Evolutionary conservation across 352 stramenopile genomes (phyloP), one percentile per base, ranked within the genome.

Genomic region (Aphanomyces stellatus): DNA sequence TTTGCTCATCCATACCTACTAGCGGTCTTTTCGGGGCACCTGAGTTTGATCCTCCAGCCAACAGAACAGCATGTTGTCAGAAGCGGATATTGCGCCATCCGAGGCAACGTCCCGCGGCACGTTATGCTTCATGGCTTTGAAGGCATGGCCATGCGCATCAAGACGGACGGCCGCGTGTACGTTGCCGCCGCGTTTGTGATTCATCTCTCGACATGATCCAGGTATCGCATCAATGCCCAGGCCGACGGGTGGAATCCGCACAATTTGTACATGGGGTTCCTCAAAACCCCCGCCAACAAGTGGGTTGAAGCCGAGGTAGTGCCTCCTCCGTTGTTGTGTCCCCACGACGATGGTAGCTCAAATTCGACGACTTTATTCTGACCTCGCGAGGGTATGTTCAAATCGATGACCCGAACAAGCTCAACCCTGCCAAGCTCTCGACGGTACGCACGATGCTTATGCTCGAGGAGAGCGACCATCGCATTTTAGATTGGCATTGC

Each of bases 261-360:
- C 35, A 90, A 94, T 59, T 70, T 94, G 70, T 88, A 91, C 74
- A 92, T 94, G 81, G 86, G 86, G 1, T 94, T 94, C 57, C 88
- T 94, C 37, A 81, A 79, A 1, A 88, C 86, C 17, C 86, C 83
- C 2, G 69, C 82, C 13, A 90, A 91, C 56, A 55, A 94, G 65
- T 94, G 86, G 86, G 83, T 94, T 7, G 83, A 92, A 57, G 76
- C 92, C 53, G 80, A 87, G 72, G 82, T 93, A 56, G 59, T 6
- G n/a, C 7, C 3, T 22, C 65, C 27, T 63, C 35, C 17, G 27
- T 22, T 24, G 3, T 65, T 49, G 11, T 24, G 33, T 53, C 10
- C 27, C 37, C 49, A 48, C 3, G 0, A 41, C 15, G 31, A 0
- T 22, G 51, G 33, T 49, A 93, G 83, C 71, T 94, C 31, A 80